These are phyloP conservation scores for Chrysosporium keratinophilum DNA, from an alignment of 2,329 filamentous ascomycete genomes.

Conservation along the genomic window DNA sequence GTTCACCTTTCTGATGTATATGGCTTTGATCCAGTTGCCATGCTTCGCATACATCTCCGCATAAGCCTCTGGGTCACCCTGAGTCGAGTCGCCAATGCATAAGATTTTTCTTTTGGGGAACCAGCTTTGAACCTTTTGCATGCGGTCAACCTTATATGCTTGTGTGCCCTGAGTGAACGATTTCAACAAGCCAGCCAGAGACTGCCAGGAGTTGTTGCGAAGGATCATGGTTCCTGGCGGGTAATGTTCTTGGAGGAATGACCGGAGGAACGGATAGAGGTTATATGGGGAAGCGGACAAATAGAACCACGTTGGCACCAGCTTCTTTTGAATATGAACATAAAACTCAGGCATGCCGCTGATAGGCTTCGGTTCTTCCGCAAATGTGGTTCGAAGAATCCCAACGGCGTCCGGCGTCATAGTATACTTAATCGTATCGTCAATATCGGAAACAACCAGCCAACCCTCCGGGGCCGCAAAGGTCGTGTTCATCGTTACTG, in stretches of 20 bases:
- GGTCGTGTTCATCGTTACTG: slow-evolving; percentile 56
- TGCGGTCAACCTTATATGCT: slow-evolving; percentile 73
- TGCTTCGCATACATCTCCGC: slow-evolving; percentile 61
- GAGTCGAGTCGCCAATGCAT: slow-evolving; percentile 80
- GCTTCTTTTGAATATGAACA: slow-evolving; percentile 47
- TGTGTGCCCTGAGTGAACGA: slow-evolving; percentile 71
- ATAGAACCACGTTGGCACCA: slow-evolving; percentile 76
- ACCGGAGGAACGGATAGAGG: slow-evolving; percentile 72
- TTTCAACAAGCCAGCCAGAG: slow-evolving; percentile 65
- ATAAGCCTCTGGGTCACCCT: slow-evolving; percentile 84
- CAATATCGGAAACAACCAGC: slow-evolving; percentile 79
- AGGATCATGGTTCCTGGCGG: slow-evolving; percentile 72
- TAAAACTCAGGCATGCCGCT: slow-evolving; percentile 80
- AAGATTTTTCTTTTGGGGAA: slow-evolving; percentile 70
- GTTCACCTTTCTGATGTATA: slow-evolving; percentile 75
- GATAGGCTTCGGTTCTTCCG: slow-evolving; percentile 60
- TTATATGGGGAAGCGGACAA: slow-evolving; percentile 91
- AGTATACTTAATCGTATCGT: slow-evolving; percentile 92
- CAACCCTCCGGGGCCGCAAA: slow-evolving; percentile 71
- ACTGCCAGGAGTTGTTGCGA: slow-evolving; percentile 78
- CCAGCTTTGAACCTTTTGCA: slow-evolving; percentile 67
- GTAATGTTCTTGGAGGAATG: slow-evolving; percentile 62
- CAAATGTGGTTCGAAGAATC: slow-evolving; percentile 74
- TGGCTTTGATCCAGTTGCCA: slow-evolving; percentile 67
- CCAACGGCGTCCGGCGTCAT: slow-evolving; percentile 68